phyloP scores from a whole-genome alignment of 148 eudicot genomes.

The Rhododendron mucronatum region DNA sequence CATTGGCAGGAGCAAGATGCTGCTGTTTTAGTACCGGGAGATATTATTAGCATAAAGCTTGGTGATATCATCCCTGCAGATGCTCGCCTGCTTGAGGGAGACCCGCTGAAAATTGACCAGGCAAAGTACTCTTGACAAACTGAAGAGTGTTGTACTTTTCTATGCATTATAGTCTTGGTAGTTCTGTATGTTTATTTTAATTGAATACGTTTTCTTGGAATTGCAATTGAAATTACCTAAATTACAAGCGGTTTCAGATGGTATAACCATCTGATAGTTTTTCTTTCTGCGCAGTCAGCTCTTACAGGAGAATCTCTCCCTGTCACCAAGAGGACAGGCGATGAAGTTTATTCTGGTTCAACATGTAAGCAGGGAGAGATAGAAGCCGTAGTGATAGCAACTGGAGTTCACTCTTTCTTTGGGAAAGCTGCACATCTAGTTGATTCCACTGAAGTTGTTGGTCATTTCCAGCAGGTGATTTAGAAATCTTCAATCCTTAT shows the following conservation, averaged over 20 bases:
- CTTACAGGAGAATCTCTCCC: conserved; percentile 75
- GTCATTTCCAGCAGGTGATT: conserved; percentile 68
- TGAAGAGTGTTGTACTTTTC: neutral
- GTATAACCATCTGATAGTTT: conserved; percentile 4
- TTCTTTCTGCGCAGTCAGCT: conserved; percentile 47
- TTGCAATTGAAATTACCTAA: neutral
- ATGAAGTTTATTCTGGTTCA: conserved; percentile 70
- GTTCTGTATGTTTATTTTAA: neutral
- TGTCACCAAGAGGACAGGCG: conserved; percentile 60
- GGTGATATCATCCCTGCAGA: conserved; percentile 83
- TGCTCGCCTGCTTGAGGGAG: conserved; percentile 76
- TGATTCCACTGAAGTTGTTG: conserved; percentile 58
- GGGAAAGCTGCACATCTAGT: conserved; percentile 74
- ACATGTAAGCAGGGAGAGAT: conserved; percentile 76
- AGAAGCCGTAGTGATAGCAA: conserved; percentile 68
- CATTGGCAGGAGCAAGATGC: conserved; percentile 74
- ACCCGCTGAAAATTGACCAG: conserved; percentile 71
- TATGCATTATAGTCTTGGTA: neutral
- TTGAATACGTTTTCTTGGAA: neutral
- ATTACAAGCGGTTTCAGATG: neutral
- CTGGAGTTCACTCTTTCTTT: conserved; percentile 68
- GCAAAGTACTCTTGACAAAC: conserved; percentile 20
- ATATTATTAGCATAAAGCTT: conserved; percentile 66
- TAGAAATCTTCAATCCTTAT: neutral
- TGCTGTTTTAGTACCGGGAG: conserved; percentile 61